Conservation (phyloP, 2,329 filamentous ascomycete species). For the Fusarium staphyleae region DNA sequence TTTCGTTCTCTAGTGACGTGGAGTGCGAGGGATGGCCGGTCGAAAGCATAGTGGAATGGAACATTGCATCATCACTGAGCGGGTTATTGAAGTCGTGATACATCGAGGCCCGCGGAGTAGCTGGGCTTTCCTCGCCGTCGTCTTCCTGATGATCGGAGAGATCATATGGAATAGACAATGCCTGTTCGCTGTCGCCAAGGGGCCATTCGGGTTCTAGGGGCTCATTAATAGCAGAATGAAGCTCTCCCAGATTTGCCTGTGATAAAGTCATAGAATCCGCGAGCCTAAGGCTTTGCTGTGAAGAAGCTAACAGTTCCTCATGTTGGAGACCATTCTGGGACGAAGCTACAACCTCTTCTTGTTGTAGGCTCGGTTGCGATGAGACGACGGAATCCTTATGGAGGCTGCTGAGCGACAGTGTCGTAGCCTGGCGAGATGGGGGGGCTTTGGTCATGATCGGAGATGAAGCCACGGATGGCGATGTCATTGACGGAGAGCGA, state of each 20-base stretch:
- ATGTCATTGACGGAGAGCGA: slow-evolving; percentile 60
- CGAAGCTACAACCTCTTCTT: slow-evolving; percentile 28
- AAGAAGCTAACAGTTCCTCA: slow-evolving; percentile 6
- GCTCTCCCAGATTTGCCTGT: slow-evolving; percentile 38
- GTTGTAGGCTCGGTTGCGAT: slow-evolving; percentile 38
- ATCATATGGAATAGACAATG: slow-evolving; percentile 64
- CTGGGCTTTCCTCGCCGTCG: slow-evolving; percentile 48
- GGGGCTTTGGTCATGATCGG: slow-evolving; percentile 55
- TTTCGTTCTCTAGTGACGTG: slow-evolving; percentile 25
- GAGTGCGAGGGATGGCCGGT: slow-evolving; percentile 27
- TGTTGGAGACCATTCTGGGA: slow-evolving; percentile 34
- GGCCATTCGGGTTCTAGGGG: slow-evolving; percentile 36
- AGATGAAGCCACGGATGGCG: slow-evolving; percentile 56
- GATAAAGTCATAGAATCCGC: slow-evolving; percentile 34
- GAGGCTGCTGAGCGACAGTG: slow-evolving; percentile 41
- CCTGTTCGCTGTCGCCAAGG: slow-evolving; percentile 61
- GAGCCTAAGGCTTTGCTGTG: slow-evolving; percentile 14
- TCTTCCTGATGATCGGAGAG: slow-evolving; percentile 49
- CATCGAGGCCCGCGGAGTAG: slow-evolving; percentile 63
- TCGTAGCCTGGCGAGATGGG: slow-evolving; percentile 44
- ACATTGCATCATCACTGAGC: slow-evolving; percentile 40
- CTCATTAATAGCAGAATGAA: slow-evolving; percentile 33
- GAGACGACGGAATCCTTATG: slow-evolving; percentile 38
- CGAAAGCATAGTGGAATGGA: slow-evolving; percentile 40
- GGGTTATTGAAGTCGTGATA: slow-evolving; percentile 48